Evolutionary conservation across 2,329 filamentous ascomycete genomes (phyloP), one percentile per base, ranked within the genome.

Genomic region (Escovopsis sp.): DNA sequence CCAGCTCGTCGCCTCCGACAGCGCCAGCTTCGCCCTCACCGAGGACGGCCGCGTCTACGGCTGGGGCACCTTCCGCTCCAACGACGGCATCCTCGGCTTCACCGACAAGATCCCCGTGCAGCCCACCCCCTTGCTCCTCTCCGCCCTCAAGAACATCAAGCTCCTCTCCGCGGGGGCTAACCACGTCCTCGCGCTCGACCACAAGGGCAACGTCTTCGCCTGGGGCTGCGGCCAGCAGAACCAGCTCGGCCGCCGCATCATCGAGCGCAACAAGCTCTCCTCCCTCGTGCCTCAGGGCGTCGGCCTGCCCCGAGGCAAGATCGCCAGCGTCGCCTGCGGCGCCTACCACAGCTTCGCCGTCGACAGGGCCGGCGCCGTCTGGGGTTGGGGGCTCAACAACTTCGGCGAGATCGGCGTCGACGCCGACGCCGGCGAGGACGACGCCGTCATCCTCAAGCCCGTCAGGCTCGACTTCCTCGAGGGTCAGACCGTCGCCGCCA

Each of bases 301-400:
- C 23, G 58, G 65, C 35, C 50, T 63, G 17, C 58, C 60, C 31
- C 66, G 83, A 9, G 80, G 79, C 43, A 65, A 63, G 46, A 70
- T 82, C 31, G 44, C 45, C 34, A 55, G 62, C 46, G 52, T 63
- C 33, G 70, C 68, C 14, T 76, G 72, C 43, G 85, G 85, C 31
- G 72, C 78, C 12, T 88, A 87, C 57, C 83, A 93, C 62, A 81
- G 76, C 46, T 88, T 93, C 46, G 83, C 83, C 14, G 65, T 93
- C 32, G 74, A 79, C 55, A 68, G 71, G 38, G 68, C 72, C 12
- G 81, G 76, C 27, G 66, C 71, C 21, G 78, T 88, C 23, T 90
- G 76, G 57, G 72, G 76, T 0, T 93, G 85, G 84, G 85, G 86
- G 17, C 63, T 88, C 21, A 93, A 93, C 66, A 86, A 81, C 58